Evolutionary conservation across 352 stramenopile species (phyloP), one percentile per base, ranked within the genome.

Genomic region (Globisporangium heterothallicum): DNA sequence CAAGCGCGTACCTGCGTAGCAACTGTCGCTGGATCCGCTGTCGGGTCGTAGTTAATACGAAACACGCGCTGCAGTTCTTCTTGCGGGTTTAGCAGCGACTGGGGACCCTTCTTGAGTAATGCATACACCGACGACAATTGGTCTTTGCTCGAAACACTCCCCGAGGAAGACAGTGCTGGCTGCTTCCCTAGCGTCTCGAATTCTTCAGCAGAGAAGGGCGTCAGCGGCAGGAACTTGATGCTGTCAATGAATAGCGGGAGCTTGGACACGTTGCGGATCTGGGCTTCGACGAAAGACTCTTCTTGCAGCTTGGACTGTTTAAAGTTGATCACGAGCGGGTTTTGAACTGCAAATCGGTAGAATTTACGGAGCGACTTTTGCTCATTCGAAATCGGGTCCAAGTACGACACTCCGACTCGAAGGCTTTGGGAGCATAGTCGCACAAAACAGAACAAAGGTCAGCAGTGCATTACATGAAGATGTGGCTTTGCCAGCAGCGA

Each of bases 291-390:
- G 14, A 90, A 57, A 4, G 68, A 74, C 38, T 86, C 72, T 3
- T 78, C 60, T 14, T 68, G 44, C 21, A 68, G 58, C n/a, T 67
- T 56, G 24, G 71, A 62, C 59, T 94, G 81, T 58, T 94, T 90
- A 53, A 92, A 94, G 30, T 68, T 85, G 44, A 95, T 89, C 16
- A 86, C 76, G 30, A 97, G 58, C 30, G 88, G 88, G 56, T 96
- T 95, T 32, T 96, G 83, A 42, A 97, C 88, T 0, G 74, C 82
- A 43, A 97, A 97, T 0, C 86, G 79, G 55, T 97, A 97, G 49
- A 96, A 97, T 63, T 97, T 97, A 34, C 86, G 86, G 26, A 97
- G 61, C 19, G 82, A 93, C 58, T 94, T 93, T 50, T 65, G 72
- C 53, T 95, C 84, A 12, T 74, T 76, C 19, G 84, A 88, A 27